Evolutionary conservation across 2,329 filamentous ascomycete species (phyloP), one percentile per base, ranked within the genome.

Genomic region (Pyrenophora graminea): DNA sequence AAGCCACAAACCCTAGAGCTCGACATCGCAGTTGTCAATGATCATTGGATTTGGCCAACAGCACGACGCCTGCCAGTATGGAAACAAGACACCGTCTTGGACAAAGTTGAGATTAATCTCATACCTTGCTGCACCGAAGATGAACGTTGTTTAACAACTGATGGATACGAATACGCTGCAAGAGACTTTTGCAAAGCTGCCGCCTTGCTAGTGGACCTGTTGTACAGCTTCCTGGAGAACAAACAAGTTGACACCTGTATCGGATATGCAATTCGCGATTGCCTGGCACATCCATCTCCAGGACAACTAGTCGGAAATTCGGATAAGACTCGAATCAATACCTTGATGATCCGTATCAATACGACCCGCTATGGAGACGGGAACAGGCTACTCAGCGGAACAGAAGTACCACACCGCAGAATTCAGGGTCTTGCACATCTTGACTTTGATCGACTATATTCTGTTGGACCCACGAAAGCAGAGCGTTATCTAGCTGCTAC

Each of bases 31-130:
- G 47, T 62, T 19, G 38, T 62, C 4, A 25, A 59, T 34, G 38
- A 52, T 12, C 40, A 57, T 42, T 62, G 57, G 57, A 51, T 62
- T 33, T 60, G 48, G 53, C 59, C 55, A 17, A 56, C 42, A 8
- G 56, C 50, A 51, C 45, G 51, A n/a, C 41, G 32, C 21, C 47
- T 60, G 9, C 53, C 55, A 17, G 15, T 34, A 19, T 38, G 37
- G 6, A 43, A 34, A 19, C 39, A 10, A 6, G 13, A 30, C 10
- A n/a, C 34, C 8, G 6, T 34, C 3, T 8, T 60, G 9, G 41
- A 56, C 15, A 32, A 21, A 38, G 17, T 60, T 5, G 31, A 58
- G 4, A 44, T 62, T 7, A 39, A 57, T 21, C 10, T 62, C 18
- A 36, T 53, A 8, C 44, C 40, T 13, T 60, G 54, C 17, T 58